A percentile compares a stretch with the other conserved stretches of the same genome.
These are phyloP conservation scores for Thraustotheca clavata DNA, from an alignment of 352 stramenopile species.

Conservation along the genomic window DNA sequence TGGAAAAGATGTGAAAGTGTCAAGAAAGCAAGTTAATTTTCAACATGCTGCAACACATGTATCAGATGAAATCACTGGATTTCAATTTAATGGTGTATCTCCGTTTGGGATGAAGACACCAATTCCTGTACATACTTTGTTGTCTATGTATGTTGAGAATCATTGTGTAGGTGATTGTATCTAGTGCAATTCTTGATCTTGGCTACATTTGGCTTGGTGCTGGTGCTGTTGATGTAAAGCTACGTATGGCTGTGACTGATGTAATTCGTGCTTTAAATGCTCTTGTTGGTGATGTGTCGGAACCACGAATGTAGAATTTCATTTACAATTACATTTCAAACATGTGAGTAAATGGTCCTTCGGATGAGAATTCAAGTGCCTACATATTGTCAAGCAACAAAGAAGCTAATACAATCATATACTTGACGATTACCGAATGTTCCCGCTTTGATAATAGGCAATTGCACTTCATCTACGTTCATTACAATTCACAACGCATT, in stretches of 20 bases:
- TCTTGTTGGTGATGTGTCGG: slow-evolving; percentile 48
- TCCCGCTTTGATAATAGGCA: slow-evolving; percentile 4
- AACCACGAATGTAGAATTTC: neutral
- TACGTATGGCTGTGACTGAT: slow-evolving; percentile 61
- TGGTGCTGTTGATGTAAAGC: slow-evolving; percentile 66
- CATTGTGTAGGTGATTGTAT: slow-evolving; percentile 49
- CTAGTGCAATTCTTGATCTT: slow-evolving; percentile 39
- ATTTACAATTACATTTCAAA: slow-evolving; percentile 17
- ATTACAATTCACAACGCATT: neutral
- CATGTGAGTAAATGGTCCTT: slow-evolving; percentile 21
- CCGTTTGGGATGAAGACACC: slow-evolving; percentile 65
- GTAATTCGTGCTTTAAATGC: slow-evolving; percentile 43
- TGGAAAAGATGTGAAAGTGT: slow-evolving; percentile 18
- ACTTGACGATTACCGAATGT: slow-evolving; percentile 19
- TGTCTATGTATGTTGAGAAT: neutral
- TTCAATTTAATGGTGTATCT: slow-evolving; percentile 77
- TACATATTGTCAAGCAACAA: neutral
- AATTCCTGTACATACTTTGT: slow-evolving; percentile 40
- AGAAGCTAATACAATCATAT: too few species aligned
- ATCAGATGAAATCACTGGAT: slow-evolving; percentile 70
- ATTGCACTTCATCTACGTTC: neutral
- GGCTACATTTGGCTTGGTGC: slow-evolving; percentile 75
- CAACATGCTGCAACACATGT: slow-evolving; percentile 67
- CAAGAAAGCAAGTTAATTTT: slow-evolving; percentile 82
- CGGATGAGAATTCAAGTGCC: slow-evolving; percentile 4